A percentile compares a stretch with the other conserved stretches of the same genome.
Conservation (phyloP, 2,329 filamentous ascomycete genomes). For the Huntiella abstrusa region DNA sequence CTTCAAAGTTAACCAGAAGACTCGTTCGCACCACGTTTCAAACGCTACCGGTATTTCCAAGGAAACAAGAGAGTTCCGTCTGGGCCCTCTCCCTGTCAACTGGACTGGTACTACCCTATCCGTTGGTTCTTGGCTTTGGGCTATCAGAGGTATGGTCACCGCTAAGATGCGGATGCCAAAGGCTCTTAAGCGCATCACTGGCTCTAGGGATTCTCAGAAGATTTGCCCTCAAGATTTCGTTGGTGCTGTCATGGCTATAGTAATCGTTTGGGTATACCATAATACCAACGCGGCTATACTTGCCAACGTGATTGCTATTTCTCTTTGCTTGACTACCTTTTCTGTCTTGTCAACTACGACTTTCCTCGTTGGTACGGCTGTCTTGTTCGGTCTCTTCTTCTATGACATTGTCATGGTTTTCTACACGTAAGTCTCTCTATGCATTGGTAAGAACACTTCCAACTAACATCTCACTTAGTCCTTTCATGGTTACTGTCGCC, state of each 20-base stretch:
- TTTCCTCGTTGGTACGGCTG: constrained; percentile 60
- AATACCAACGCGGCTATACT: constrained; percentile 40
- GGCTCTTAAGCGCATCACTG: constrained; percentile 30
- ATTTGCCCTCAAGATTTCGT: constrained; percentile 39
- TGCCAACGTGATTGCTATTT: constrained; percentile 73
- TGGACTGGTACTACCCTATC: not conserved
- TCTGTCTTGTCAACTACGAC: constrained; percentile 77
- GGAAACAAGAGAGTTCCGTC: constrained; percentile 10
- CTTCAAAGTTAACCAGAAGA: constrained; percentile 22
- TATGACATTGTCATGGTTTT: constrained; percentile 94
- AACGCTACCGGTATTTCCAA: constrained; percentile 7
- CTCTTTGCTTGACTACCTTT: constrained; percentile 67
- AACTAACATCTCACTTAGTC: constrained; percentile 25
- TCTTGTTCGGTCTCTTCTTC: constrained; percentile 66
- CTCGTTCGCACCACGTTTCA: constrained; percentile 9
- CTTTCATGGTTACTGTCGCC: constrained; percentile 74
- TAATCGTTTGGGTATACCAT: constrained; percentile 43
- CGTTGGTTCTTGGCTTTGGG: constrained; percentile 22
- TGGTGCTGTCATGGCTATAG: constrained; percentile 34
- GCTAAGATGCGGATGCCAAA: constrained; percentile 33
- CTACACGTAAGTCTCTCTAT: constrained; percentile 41
- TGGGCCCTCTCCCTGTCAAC: constrained; percentile 16
- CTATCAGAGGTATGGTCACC: constrained; percentile 29
- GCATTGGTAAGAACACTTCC: not conserved
- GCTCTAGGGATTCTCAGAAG: constrained; percentile 25